Evolutionary conservation across 768 basidiomycete species (phyloP).

Genomic region (Mycena galopus): DNA sequence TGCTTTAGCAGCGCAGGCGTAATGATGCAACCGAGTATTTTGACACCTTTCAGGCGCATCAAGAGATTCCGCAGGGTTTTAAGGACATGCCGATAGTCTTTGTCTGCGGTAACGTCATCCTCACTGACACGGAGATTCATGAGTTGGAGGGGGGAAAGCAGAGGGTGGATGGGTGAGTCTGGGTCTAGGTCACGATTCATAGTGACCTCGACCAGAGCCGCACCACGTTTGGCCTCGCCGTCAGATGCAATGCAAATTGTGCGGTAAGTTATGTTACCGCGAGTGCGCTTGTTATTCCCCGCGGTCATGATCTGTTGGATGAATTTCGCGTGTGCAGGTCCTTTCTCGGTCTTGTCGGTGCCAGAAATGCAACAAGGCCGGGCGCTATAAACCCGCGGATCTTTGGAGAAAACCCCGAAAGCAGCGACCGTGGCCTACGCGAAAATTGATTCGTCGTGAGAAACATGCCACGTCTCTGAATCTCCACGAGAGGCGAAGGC

Average conservation of each 20-base stretch:
- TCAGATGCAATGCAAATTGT: neutral
- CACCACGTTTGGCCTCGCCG: neutral
- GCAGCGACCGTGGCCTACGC: neutral
- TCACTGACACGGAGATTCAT: slow-evolving; percentile 15
- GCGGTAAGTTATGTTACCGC: no score
- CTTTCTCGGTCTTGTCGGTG: no score
- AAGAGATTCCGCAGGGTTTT: slow-evolving; percentile 1
- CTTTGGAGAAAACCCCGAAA: neutral
- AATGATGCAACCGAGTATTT: neutral
- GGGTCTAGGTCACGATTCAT: neutral
- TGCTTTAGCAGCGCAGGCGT: neutral
- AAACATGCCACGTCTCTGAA: no score
- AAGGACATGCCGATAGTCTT: neutral
- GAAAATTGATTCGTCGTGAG: neutral
- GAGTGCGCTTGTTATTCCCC: neutral
- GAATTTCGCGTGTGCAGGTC: neutral
- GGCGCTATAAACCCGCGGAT: no score
- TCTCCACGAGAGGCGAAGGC: no score
- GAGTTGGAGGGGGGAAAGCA: neutral
- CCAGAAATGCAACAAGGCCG: no score
- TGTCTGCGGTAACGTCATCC: slow-evolving; percentile 8
- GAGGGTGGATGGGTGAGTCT: neutral
- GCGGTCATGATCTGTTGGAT: neutral
- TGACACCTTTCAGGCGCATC: neutral
- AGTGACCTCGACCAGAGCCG: neutral